Base-by-base conservation (phyloP, 257 asterid genomes). In the Lantana camara region DNA sequence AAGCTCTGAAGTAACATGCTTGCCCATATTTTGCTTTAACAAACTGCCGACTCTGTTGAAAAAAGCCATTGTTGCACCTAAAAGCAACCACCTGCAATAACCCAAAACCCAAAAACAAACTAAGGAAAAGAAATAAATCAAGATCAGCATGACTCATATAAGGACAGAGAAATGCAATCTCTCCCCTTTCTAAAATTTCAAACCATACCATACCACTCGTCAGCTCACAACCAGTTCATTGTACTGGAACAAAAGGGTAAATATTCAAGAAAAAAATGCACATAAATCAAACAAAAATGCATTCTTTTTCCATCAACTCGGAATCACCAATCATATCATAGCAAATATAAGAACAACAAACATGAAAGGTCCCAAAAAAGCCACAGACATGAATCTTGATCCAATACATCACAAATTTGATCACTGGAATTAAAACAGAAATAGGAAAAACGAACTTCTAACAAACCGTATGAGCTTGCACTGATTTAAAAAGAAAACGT, bases 1-100 rank as follows among this genome's bases (percentile, higher is more conserved):
- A 34, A 75, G 57, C 64, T 77, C 85, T 47, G 79, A 42, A 59
- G 73, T 44, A 51, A 60, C 77, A 72, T 77, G 72, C 73, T 61
- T 87, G 73, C 82, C 70, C 32, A 73, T 64, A 14, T 75, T 64
- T 53, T 82, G 89, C 70, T 72, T 87, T 15, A 92, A 78, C 72
- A 82, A 66, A 48, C 45, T 81, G 73, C 96, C 77, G 14, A 89
- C 79, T 75, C 91, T 83, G 79, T 75, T 89, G 57, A 87, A 70
- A 62, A 85, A 85, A 52, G 98, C 95, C 98, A 92, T 92, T 55
- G 23, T 68, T 41, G 68, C 42, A 71, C 82, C 90, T 77, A 60
- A 24, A 45, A 19, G 61, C 48, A 49, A 57, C 56, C 21, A 23
- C 17, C 15, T 9, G 35, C 29, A 52, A 37, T 17, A 16, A 21